Evolutionary conservation across 2,329 filamentous ascomycete species (phyloP).

Genomic region (Bisporella sp.): DNA sequence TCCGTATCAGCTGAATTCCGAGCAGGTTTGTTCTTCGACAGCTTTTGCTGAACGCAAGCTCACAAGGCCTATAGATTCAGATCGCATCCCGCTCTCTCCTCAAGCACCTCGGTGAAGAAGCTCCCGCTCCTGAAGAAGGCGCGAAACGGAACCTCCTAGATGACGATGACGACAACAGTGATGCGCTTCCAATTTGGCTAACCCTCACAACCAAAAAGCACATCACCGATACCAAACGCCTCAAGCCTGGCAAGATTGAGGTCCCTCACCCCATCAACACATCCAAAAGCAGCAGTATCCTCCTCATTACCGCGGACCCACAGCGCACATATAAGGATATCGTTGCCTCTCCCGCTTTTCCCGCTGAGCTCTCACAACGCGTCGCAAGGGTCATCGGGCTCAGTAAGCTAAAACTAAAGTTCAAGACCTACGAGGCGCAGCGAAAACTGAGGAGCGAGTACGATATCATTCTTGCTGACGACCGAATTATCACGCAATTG

Average conservation of each 20-base stretch:
- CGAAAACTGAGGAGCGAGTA: slow-evolving; percentile 79
- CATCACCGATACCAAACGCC: slow-evolving; percentile 63
- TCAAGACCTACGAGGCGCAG: slow-evolving; percentile 80
- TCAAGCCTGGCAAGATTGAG: slow-evolving; percentile 78
- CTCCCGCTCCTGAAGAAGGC: slow-evolving; percentile 39
- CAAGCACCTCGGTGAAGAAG: slow-evolving; percentile 45
- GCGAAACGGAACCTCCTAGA: slow-evolving; percentile 51
- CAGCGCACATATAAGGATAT: slow-evolving; percentile 90
- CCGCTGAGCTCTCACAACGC: slow-evolving; percentile 55
- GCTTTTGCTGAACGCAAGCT: neutral
- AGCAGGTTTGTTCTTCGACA: slow-evolving; percentile 20
- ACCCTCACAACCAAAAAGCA: slow-evolving; percentile 59
- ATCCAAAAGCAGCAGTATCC: slow-evolving; percentile 62
- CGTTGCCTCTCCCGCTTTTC: slow-evolving; percentile 67
- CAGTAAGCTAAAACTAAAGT: slow-evolving; percentile 81
- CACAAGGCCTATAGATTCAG: slow-evolving; percentile 37
- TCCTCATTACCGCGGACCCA: slow-evolving; percentile 74
- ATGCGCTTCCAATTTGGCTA: slow-evolving; percentile 50
- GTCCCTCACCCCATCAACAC: slow-evolving; percentile 71
- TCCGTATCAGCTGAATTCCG: slow-evolving; percentile 26
- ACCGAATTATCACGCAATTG: slow-evolving; percentile 69
- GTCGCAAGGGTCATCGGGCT: slow-evolving; percentile 75
- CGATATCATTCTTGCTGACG: slow-evolving; percentile 90
- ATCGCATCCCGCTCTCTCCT: slow-evolving; percentile 59
- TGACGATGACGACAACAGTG: slow-evolving; percentile 33